Conservation (phyloP, 2,329 filamentous ascomycete species). For the Aspergillus vadensis region DNA sequence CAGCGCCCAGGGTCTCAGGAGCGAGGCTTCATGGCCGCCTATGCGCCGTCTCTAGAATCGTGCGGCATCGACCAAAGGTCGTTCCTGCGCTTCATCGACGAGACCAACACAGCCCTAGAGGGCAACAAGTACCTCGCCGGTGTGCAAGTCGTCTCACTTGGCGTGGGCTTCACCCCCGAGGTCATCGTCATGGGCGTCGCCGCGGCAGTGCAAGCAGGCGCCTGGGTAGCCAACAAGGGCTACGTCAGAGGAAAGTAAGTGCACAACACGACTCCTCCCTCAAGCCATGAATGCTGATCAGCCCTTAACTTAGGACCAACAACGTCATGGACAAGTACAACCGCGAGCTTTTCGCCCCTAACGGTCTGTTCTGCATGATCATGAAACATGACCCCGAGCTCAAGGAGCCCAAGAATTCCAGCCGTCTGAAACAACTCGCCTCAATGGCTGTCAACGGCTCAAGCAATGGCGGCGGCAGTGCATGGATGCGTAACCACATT, state of each 20-base stretch:
- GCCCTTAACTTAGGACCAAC: slow-evolving; percentile 37
- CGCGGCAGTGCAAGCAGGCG: slow-evolving; percentile 45
- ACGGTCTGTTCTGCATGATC: slow-evolving; percentile 54
- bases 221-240: slow-evolving; percentile 41
- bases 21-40: slow-evolving; percentile 5
- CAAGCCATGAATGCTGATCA: neutral
- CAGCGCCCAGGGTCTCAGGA: neutral
- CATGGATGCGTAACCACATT: neutral
- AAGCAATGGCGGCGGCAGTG: no score
- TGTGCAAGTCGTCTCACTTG: slow-evolving; percentile 42
- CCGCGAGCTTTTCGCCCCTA: slow-evolving; percentile 56
- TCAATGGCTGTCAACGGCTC: no score
- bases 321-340: slow-evolving; percentile 57
- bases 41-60: neutral
- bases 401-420: no score
- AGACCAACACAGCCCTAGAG: slow-evolving; percentile 37
- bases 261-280: neutral
- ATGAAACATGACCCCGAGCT: slow-evolving; percentile 50
- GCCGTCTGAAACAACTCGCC: no score
- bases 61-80: neutral
- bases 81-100: slow-evolving; percentile 33
- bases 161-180: slow-evolving; percentile 39
- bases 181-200: slow-evolving; percentile 46
- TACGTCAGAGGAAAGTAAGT: neutral
- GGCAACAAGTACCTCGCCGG: slow-evolving; percentile 38